Conservation (phyloP, 805 yeast genomes). For the Wickerhamomyces mucosus region DNA sequence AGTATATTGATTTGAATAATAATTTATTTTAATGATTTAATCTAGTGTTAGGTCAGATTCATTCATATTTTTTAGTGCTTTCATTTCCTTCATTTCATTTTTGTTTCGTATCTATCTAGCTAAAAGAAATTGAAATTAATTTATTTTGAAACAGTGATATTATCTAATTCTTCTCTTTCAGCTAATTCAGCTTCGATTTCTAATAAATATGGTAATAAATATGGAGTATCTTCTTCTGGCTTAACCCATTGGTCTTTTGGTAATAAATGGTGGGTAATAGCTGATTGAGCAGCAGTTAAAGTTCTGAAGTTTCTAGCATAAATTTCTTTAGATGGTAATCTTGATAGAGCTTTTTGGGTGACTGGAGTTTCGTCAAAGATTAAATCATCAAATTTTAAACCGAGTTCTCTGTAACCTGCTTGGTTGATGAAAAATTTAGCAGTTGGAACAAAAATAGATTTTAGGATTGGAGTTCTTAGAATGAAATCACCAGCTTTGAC, state of each 20-base stretch:
- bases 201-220: conserved; percentile 78
- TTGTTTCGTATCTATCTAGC: neutral
- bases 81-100: no score
- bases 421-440: conserved; percentile 63
- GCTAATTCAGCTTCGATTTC: conserved; percentile 90
- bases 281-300: conserved; percentile 83
- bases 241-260: conserved; percentile 72
- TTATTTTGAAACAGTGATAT: conserved; percentile 32
- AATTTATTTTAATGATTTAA: no score
- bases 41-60: no score
- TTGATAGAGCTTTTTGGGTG: conserved; percentile 76
- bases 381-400: conserved; percentile 85
- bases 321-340: conserved; percentile 76
- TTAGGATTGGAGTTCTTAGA: conserved; percentile 68
- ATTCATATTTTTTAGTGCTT: no score
- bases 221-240: conserved; percentile 73
- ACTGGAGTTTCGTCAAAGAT: conserved; percentile 80
- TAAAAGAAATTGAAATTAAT: neutral
- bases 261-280: conserved; percentile 75
- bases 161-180: conserved; percentile 85
- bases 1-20: no score
- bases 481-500: conserved; percentile 72
- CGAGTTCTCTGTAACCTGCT: conserved; percentile 93
- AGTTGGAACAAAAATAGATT: conserved; percentile 69
- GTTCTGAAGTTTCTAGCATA: conserved; percentile 92